A percentile compares a stretch with the other conserved stretches of the same genome.
These are phyloP conservation scores for Blastobotrys serpentis DNA, from an alignment of 1,139 yeast species.

Conservation along the genomic window DNA sequence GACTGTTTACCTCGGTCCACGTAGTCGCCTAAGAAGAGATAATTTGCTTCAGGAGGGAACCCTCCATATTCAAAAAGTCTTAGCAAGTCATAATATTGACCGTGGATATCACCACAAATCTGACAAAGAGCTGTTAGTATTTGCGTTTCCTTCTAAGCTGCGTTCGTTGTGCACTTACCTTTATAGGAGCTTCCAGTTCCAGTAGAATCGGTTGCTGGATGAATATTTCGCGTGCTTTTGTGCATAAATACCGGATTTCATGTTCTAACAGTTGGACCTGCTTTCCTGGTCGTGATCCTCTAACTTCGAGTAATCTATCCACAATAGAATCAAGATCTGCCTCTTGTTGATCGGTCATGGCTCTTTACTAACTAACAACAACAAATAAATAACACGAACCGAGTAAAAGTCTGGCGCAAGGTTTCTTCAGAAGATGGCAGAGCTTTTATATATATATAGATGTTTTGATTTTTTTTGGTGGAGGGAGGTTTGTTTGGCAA, in stretches of 20 bases:
- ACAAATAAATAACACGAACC: slow-evolving; percentile 4
- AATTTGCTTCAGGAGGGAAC: slow-evolving; percentile 78
- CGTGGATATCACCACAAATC: slow-evolving; percentile 93
- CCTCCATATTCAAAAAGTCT: slow-evolving; percentile 97
- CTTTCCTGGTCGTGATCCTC: slow-evolving; percentile 98
- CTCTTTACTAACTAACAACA: neutral
- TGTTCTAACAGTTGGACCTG: slow-evolving; percentile 91
- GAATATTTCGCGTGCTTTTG: slow-evolving; percentile 96
- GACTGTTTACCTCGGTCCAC: slow-evolving; percentile 99
- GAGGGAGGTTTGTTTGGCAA: neutral
- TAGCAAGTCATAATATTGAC: slow-evolving; percentile 92
- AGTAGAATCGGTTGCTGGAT: slow-evolving; percentile 94
- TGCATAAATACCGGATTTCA: slow-evolving; percentile 93
- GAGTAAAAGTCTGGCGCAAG: neutral
- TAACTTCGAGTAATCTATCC: slow-evolving; percentile 92
- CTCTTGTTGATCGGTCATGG: slow-evolving; percentile 46
- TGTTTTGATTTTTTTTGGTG: neutral
- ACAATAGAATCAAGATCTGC: slow-evolving; percentile 97
- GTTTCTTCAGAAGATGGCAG: neutral
- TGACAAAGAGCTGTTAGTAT: slow-evolving; percentile 17
- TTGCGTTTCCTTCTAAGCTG: no score
- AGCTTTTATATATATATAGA: neutral
- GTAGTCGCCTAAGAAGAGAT: slow-evolving; percentile 80
- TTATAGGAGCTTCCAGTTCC: slow-evolving; percentile 96
- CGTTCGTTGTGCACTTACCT: no score